Percentiles rank a stretch among this genome's conserved stretches.
Evolutionary conservation across 225 moss, liverwort and hornwort genomes (phyloP).

Genomic region (Asterella californica): DNA sequence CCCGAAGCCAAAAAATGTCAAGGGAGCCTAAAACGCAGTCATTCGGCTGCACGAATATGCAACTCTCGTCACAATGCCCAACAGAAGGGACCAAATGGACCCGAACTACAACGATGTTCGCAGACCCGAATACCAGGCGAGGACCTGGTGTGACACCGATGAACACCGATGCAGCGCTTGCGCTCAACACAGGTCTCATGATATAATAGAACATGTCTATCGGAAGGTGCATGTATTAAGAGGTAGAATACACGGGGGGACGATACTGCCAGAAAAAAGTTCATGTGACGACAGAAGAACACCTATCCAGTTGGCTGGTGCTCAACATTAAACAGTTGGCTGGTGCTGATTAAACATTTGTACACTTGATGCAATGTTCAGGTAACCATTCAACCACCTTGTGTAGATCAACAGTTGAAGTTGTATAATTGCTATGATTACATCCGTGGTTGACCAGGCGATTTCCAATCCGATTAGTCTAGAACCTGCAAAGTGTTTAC

Average conservation of each 20-base stretch:
- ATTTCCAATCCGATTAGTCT: slow-evolving; percentile 26
- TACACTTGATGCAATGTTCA: too few relatives aligned
- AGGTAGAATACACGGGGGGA: too few relatives aligned
- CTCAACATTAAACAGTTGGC: too few relatives aligned
- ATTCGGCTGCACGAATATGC: slow-evolving; percentile 8
- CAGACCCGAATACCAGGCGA: neutral
- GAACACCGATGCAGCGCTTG: slow-evolving; percentile 7
- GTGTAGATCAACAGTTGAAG: too few relatives aligned
- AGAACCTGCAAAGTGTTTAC: slow-evolving; percentile 43
- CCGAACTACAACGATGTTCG: neutral
- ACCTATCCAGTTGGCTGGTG: too few relatives aligned
- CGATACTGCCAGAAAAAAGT: too few relatives aligned
- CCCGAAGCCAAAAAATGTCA: slow-evolving; percentile 8
- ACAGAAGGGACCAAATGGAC: slow-evolving; percentile 27
- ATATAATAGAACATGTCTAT: neutral
- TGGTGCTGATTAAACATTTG: too few relatives aligned
- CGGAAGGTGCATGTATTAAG: too few relatives aligned
- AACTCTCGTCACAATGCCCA: slow-evolving; percentile 17
- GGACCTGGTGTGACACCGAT: slow-evolving; percentile 26
- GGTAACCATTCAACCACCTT: too few relatives aligned
- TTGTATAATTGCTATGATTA: too few relatives aligned
- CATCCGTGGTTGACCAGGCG: slow-evolving; percentile 31
- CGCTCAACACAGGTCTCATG: neutral
- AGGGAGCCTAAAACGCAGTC: slow-evolving; percentile 5
- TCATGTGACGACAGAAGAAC: too few relatives aligned